Evolutionary conservation across 305 asterid genomes (phyloP), one percentile per base, ranked within the genome.

Genomic region (Galium porrigens): DNA sequence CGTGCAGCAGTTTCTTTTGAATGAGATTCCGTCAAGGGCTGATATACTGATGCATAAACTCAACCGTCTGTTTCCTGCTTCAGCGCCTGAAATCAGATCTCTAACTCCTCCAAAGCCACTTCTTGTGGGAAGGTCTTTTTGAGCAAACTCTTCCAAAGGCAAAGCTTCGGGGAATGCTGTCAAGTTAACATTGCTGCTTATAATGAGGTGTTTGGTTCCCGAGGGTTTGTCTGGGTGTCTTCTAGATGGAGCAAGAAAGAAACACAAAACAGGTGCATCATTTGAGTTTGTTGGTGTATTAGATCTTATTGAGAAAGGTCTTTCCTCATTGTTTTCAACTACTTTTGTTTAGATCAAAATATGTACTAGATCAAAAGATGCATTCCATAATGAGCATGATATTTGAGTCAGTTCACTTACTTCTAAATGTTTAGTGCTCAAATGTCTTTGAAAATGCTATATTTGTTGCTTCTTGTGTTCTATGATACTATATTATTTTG

Each of bases 241-340:
- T 89, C 80, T 89, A 91, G 82, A 89, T 85, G 96, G 96, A 91
- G 80, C 96, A 89, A 85, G 98, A 91, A 79, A 95, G 89, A 74
- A 88, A 89, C 80, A 82, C 86, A 36, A 89, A 87, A 83, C 94
- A 91, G 81, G 88, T 76, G 99, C 87, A 87, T 89, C 79, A 92
- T 92, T 74, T 42, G 96, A 89, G 81, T 92, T 87, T 72, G 99
- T 92, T 70, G 95, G 87, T 80, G 95, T 89, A 69, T 77, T 91
- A 75, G 96, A 91, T 84, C 96, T 85, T 69, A 86, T 89, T 70
- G 98, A 89, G 83, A 86, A 5, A 86, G 96, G 96, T 87, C 68
- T 69, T 73, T 73, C 60, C 46, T 33, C 54, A 63, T 71, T 65
- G 46, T 44, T 59, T 29, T 55, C 67, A 58, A n/a, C 73, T 17